Conservation (phyloP, 371 early-diverging fungal species). For the Globomyces sp. region DNA sequence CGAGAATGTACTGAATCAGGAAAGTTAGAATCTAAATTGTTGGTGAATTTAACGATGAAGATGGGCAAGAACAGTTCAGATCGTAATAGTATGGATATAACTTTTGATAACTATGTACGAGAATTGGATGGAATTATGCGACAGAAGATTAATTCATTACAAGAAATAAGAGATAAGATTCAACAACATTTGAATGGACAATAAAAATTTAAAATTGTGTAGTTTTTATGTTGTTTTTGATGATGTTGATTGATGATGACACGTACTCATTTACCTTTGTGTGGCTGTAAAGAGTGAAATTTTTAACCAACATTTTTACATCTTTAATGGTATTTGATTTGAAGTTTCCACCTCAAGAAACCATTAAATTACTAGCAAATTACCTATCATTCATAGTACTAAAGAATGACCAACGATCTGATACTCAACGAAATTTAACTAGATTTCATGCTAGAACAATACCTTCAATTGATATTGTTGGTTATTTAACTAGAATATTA, state of each 20-base stretch:
- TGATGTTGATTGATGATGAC: no score
- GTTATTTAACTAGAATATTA: constrained; percentile 80
- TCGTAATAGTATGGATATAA: constrained; percentile 21
- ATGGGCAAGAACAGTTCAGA: constrained; percentile 27
- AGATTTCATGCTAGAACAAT: constrained; percentile 85
- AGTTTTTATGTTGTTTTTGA: no score
- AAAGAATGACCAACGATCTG: constrained; percentile 50
- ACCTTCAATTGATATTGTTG: constrained; percentile 80
- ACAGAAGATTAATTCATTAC: constrained; percentile 50
- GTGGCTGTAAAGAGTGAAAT: no score
- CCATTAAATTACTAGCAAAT: constrained; percentile 63
- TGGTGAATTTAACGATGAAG: constrained; percentile 66
- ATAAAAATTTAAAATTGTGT: constrained; percentile 8
- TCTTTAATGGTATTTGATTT: constrained; percentile 13
- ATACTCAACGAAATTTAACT: constrained; percentile 21
- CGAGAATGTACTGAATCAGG: constrained; percentile 72
- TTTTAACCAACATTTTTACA: not conserved
- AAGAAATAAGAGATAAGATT: constrained; percentile 43
- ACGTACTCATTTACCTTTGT: no score
- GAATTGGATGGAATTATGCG: constrained; percentile 57
- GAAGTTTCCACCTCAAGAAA: constrained; percentile 36
- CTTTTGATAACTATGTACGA: constrained; percentile 45
- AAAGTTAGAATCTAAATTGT: constrained; percentile 73
- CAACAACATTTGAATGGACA: constrained; percentile 10
- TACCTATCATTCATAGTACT: constrained; percentile 56